Evolutionary conservation across 1,284 basidiomycete genomes (phyloP).

Genomic region (Mycena sp.): DNA sequence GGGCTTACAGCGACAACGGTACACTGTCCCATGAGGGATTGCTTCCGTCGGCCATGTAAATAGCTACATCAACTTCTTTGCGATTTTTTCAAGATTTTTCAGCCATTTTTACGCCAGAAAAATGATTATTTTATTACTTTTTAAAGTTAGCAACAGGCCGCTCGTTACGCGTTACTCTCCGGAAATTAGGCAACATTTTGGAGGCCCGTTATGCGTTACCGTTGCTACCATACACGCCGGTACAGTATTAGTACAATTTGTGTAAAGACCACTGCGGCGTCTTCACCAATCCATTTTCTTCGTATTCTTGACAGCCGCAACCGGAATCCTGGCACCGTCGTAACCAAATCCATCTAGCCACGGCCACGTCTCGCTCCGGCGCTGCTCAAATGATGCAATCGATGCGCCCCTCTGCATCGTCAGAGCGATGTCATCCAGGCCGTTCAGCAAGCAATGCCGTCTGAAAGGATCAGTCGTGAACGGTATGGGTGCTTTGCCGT

Average conservation of each 20-base stretch:
- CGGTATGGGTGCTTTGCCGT: slow-evolving; percentile 76
- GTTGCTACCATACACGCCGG: too few species aligned
- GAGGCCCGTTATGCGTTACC: too few species aligned
- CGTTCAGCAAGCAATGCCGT: slow-evolving; percentile 91
- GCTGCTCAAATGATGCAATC: slow-evolving; percentile 83
- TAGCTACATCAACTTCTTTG: too few species aligned
- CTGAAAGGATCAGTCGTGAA: slow-evolving; percentile 91
- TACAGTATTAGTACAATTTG: neutral
- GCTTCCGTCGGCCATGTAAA: too few species aligned
- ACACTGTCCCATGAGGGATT: too few species aligned
- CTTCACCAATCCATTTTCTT: slow-evolving; percentile 84
- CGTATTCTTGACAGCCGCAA: slow-evolving; percentile 53
- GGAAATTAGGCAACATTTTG: too few species aligned
- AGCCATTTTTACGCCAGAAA: too few species aligned
- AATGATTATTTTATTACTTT: too few species aligned
- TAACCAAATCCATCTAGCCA: slow-evolving; percentile 96
- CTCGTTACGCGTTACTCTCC: too few species aligned
- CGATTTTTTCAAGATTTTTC: too few species aligned
- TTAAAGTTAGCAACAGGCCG: too few species aligned
- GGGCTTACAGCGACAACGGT: too few species aligned
- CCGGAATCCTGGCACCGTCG: slow-evolving; percentile 77
- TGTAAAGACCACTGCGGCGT: neutral
- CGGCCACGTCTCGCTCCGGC: slow-evolving; percentile 82
- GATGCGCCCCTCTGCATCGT: slow-evolving; percentile 81
- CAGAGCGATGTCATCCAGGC: slow-evolving; percentile 93